Evolutionary conservation across 2,329 filamentous ascomycete genomes (phyloP).

Genomic region (Microcyclospora pomicola): DNA sequence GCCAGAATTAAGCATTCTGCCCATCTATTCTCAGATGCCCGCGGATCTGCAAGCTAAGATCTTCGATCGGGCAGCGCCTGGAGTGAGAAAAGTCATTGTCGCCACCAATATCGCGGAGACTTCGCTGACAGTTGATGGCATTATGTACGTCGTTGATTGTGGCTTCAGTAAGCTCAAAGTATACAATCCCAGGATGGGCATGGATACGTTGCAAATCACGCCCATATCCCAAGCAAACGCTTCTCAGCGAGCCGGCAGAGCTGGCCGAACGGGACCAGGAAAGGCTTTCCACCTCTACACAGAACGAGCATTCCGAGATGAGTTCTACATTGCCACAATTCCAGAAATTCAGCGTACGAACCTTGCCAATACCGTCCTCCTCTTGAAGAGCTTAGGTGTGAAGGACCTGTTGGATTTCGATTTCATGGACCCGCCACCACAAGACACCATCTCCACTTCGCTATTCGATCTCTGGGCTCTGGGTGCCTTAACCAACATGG

Average conservation of each 20-base stretch:
- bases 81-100: slow-evolving; percentile 92
- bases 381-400: slow-evolving; percentile 88
- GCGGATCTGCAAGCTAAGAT: slow-evolving; percentile 96
- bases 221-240: slow-evolving; percentile 95
- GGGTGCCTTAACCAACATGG: slow-evolving; percentile 84
- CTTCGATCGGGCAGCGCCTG: slow-evolving; percentile 79
- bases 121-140: slow-evolving; percentile 92
- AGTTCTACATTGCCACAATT: slow-evolving; percentile 92
- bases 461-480: slow-evolving; percentile 96
- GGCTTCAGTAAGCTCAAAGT: slow-evolving; percentile 97
- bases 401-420: slow-evolving; percentile 92
- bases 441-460: slow-evolving; percentile 94
- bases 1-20: slow-evolving; percentile 83
- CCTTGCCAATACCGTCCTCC: slow-evolving; percentile 81
- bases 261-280: slow-evolving; percentile 85
- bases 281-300: slow-evolving; percentile 93
- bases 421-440: slow-evolving; percentile 97
- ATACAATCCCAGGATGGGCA: slow-evolving; percentile 97
- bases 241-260: slow-evolving; percentile 82
- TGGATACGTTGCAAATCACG: slow-evolving; percentile 96
- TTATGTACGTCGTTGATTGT: slow-evolving; percentile 96
- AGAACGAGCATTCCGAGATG: slow-evolving; percentile 86
- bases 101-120: slow-evolving; percentile 98
- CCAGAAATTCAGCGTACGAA: slow-evolving; percentile 97
- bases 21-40: slow-evolving; percentile 99